These are phyloP conservation scores for Hippophae rhamnoides DNA, from an alignment of 306 rosid species.

Conservation along the genomic window DNA sequence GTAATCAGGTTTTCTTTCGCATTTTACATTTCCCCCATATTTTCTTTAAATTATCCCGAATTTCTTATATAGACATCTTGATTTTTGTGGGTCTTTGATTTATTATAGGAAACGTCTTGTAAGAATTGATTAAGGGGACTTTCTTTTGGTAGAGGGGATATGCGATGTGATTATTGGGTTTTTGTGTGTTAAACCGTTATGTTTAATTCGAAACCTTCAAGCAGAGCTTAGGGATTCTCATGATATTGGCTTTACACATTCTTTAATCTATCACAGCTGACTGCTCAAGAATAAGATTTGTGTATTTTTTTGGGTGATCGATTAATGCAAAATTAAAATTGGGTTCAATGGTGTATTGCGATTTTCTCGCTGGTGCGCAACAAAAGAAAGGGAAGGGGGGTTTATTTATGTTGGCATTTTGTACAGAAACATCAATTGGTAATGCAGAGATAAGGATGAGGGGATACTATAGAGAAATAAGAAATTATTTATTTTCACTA, in stretches of 20 bases:
- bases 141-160: not conserved
- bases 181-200: conserved; percentile 1
- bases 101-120: not conserved
- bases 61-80: conserved; percentile 1
- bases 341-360: too few relatives aligned
- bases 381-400: too few relatives aligned
- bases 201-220: conserved; percentile 6
- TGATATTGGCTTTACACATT: not conserved
- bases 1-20: conserved; percentile 12
- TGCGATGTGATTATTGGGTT: not conserved
- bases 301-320: not conserved
- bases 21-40: conserved; percentile 8
- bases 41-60: not conserved
- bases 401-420: too few relatives aligned
- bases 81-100: not conserved
- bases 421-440: too few relatives aligned
- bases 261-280: not conserved
- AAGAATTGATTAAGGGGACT: not conserved
- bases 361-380: too few relatives aligned
- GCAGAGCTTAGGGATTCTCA: conserved; percentile 4
- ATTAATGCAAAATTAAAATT: too few relatives aligned
- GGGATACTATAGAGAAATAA: too few relatives aligned
- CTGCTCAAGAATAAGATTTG: not conserved
- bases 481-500: too few relatives aligned
- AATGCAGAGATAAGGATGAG: too few relatives aligned